These are phyloP conservation scores for Fusarium sp. DNA, from an alignment of 2,329 filamentous ascomycete genomes.

Conservation along the genomic window DNA sequence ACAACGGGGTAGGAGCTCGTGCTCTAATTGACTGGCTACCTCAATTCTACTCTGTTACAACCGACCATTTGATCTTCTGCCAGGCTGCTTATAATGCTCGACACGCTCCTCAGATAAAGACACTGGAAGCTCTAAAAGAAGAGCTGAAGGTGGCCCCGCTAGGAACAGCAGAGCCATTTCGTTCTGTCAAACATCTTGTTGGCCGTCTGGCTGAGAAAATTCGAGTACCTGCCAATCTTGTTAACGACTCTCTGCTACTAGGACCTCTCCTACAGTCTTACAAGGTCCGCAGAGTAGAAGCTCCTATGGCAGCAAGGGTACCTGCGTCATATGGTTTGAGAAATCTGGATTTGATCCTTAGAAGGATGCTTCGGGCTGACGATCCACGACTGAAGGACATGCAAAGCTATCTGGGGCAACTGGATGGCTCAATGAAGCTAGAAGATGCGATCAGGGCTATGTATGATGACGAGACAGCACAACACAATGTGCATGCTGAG, in stretches of 20 bases:
- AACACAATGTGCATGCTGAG: conserved; percentile 40
- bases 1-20: not conserved
- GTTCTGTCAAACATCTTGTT: conserved; percentile 54
- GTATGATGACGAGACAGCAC: conserved; percentile 30
- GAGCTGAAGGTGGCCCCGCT: conserved; percentile 1
- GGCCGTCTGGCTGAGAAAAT: conserved; percentile 58
- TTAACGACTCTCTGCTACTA: conserved; percentile 50
- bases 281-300: conserved; percentile 42
- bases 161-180: conserved; percentile 36
- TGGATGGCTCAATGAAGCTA: conserved; percentile 5
- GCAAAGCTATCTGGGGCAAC: not conserved
- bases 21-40: conserved; percentile 19
- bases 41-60: not conserved
- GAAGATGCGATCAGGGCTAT: conserved; percentile 7
- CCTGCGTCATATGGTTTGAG: conserved; percentile 47
- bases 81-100: conserved; percentile 30
- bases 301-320: conserved; percentile 6
- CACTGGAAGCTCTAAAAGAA: conserved; percentile 11
- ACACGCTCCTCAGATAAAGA: conserved; percentile 27
- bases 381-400: conserved; percentile 10
- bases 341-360: conserved; percentile 48
- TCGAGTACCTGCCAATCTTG: conserved; percentile 53
- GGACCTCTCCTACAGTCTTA: conserved; percentile 49
- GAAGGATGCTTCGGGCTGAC: conserved; percentile 45
- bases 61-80: conserved; percentile 4